phyloP scores from a whole-genome alignment of 164 flowering plant species.

The Stephania yunnanensis region DNA sequence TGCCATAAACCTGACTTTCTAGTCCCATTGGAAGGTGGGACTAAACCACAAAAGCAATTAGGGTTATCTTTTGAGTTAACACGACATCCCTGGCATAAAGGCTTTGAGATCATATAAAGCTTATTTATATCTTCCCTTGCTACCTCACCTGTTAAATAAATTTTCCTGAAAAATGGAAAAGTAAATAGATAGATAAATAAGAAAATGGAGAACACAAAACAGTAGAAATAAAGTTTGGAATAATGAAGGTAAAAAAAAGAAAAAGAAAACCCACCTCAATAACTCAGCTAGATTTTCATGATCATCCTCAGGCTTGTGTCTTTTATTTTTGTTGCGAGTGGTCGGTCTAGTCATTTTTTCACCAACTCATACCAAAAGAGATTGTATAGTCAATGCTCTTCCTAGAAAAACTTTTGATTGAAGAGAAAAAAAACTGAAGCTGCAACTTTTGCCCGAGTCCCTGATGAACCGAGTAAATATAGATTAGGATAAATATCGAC shows the following conservation, averaged over 20 bases:
- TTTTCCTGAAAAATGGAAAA: slow-evolving; percentile 46
- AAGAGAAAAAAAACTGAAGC: no score
- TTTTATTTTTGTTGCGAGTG: slow-evolving; percentile 73
- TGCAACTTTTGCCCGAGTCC: no score
- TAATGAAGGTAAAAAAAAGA: background rate
- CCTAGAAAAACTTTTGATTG: background rate
- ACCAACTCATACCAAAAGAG: slow-evolving; percentile 6
- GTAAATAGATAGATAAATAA: background rate
- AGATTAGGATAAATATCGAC: no score
- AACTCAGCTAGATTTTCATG: slow-evolving; percentile 39
- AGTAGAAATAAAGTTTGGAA: background rate
- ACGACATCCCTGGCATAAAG: slow-evolving; percentile 87
- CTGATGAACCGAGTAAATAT: no score
- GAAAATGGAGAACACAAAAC: background rate
- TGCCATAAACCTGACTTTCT: slow-evolving; percentile 94
- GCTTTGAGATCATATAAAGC: slow-evolving; percentile 65
- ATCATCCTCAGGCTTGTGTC: slow-evolving; percentile 37
- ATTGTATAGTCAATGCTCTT: slow-evolving; percentile 4
- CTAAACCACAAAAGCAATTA: slow-evolving; percentile 87
- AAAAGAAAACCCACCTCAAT: slow-evolving; percentile 32
- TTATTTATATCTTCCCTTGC: slow-evolving; percentile 50
- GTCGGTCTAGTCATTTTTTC: slow-evolving; percentile 43
- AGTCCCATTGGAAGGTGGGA: slow-evolving; percentile 75
- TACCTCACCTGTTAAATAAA: slow-evolving; percentile 47
- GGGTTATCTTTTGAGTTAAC: slow-evolving; percentile 85